Evolutionary conservation across 768 basidiomycete genomes (phyloP), one percentile per base, ranked within the genome.

Genomic region (Boletus barrowsii): DNA sequence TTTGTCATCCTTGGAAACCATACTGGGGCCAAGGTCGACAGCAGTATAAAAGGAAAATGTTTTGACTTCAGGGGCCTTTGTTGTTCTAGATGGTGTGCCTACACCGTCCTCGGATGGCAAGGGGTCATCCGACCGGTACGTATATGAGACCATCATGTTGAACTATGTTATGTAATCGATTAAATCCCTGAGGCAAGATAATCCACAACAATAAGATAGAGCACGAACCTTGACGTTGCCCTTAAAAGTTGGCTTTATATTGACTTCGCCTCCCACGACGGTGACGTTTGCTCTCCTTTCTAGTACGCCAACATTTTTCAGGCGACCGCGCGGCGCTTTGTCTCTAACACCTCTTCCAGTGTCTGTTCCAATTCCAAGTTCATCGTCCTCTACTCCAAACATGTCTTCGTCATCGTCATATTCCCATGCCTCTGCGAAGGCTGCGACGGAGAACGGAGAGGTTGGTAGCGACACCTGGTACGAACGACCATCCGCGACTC

Each of bases 351-450:
- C 73, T 67, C 57, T 76, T 61, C 63, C 76, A 56, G 36, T 67
- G 56, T 63, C 73, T 9, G 29, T 10, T 61, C 61, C 67, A 30
- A 62, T 49, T 11, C 70, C 60, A 51, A 73, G 60, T 33, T 72
- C 73, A 42, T 76, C 76, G 24, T 75, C 77, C 39, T 74, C 72
- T 37, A 70, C 66, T 36, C 81, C 83, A 62, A 87, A 87, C 88
- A 91, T 90, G 42, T 79, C 80, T 33, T 92, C 93, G 54, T 96
- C 93, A 54, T 94, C 94, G 50, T 97, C 96, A 57, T 94, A 97
- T 69, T 98, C 94, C 96, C 96, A 98, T 33, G 92, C 93, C 68
- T 98, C 97, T 17, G 93, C 93, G 65, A 89, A 95, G 3, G 96
- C 90, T 14, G 88, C 86, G 44, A 98, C 83, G 6, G 88, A 76